Base-by-base conservation (phyloP, 1,139 yeast genomes). In the Protomyces inundatus region DNA sequence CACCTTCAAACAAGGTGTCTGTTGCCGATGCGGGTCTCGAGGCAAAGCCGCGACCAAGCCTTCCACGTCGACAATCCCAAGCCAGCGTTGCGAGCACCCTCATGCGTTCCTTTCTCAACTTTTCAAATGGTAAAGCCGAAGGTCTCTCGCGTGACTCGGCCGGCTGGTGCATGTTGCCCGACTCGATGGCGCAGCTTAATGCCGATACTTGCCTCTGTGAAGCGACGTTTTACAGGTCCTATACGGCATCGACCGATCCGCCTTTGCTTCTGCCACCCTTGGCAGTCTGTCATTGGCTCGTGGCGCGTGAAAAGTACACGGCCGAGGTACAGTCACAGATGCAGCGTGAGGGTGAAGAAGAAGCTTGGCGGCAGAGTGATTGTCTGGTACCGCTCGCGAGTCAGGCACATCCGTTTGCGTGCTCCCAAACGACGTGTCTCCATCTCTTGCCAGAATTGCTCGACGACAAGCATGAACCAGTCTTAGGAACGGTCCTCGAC, bases 321-420 rank as follows among this genome's bases (percentile, higher is more conserved):
- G 10, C 23, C 10, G 33, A 14, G 10, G 12, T 4, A 42, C 48
- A 14, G 5, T 23, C 4, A 14, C 23, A 10, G 35, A 34, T 55
- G 33, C 56, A 52, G 12, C 40, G n/a, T 3, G 33, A 34, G 12
- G 39, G 35, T 5, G 36, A 30, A 6, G 50, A 45, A 10, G 39
- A 16, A 12, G 62, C 53, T 6, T 58, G 62, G 62, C 56, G 52
- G 12, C 56, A 58, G 34, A 58, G 54, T 42, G 62, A 58, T 30
- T 55, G 62, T 7, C 42, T 58, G 33, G 46, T 58, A 10, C 62
- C 62, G 5, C 37, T 52, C 23, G 46, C 45, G 9, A 51, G 56
- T 7, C 62, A 58, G 33, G 36, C 36, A 34, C 62, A 58, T 35
- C 62, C 62, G 23, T 30, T 32, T n/a, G 56, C 53, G 7, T 58